Evolutionary conservation across 768 basidiomycete species (phyloP).

Genomic region (Paxillus rubicundulus): DNA sequence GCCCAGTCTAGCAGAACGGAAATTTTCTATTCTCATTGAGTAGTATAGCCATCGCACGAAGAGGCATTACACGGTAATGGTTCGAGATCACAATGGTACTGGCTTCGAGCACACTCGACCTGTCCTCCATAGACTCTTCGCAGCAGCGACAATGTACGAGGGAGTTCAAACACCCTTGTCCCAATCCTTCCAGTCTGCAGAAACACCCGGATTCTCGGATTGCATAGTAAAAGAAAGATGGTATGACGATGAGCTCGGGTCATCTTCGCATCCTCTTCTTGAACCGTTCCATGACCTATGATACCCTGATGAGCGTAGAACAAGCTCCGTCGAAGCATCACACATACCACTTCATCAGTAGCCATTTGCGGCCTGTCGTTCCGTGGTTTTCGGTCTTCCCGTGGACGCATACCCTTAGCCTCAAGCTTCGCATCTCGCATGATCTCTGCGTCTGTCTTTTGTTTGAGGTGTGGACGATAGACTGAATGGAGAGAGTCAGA

Average conservation of each 20-base stretch:
- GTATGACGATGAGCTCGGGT: conserved; percentile 2
- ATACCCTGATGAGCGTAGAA: not conserved
- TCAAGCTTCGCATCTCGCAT: conserved; percentile 84
- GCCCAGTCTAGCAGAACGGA: no score
- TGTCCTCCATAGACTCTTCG: no score
- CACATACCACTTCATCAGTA: conserved; percentile 82
- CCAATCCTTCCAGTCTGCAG: no score
- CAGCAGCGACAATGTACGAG: no score
- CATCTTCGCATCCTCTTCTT: conserved; percentile 92
- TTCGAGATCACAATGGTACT: no score
- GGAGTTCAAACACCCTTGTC: no score
- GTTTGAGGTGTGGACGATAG: conserved; percentile 77
- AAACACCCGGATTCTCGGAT: no score
- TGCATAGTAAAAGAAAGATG: not conserved
- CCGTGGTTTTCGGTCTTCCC: conserved; percentile 37
- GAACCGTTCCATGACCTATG: conserved; percentile 93
- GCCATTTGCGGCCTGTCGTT: conserved; percentile 73
- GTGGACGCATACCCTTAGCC: conserved; percentile 71
- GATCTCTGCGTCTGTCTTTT: conserved; percentile 86
- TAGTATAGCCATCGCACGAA: no score
- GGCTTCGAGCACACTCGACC: no score
- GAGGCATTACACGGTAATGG: no score
- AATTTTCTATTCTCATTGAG: no score
- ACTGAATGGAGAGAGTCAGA: conserved; percentile 43
- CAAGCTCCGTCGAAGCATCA: not conserved